Evolutionary conservation across 345 rosid genomes (phyloP), one percentile per base, ranked within the genome.

Genomic region (Salix udensis): DNA sequence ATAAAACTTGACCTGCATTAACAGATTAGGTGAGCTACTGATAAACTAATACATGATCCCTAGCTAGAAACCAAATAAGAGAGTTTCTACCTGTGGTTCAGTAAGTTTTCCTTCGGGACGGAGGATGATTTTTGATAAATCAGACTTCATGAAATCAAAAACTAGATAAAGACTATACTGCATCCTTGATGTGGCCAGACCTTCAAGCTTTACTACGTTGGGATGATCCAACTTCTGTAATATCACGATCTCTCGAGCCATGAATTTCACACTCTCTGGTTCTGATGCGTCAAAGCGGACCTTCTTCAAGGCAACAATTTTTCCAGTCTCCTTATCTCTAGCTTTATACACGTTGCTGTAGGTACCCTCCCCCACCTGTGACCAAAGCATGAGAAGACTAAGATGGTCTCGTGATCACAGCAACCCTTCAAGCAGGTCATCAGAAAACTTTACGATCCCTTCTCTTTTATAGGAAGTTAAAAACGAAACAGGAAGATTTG

Each of bases 321-420:
- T 89, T 16, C 92, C 93, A 0, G 91, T 90, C 69, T 84, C 86
- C 61, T 83, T 87, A 50, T 91, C 97, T 74, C 87, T 81, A 76
- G 93, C 97, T 85, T 86, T 90, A 80, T 90, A 89, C 46, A 90
- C 97, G 79, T 92, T 88, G 80, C 95, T 92, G 79, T 89, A 86
- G n/a, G 91, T 93, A 36, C 91, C 93, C 79, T 82, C 86, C 66
- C 92, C 89, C 74, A 88, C 74, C 92, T 88, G 71, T 74, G 60
- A 30, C 60, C 79, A 84, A 36, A 72, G 39, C 24, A 68, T 39
- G 18, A 60, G 40, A 42, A 58, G 21, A 36, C n/a, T 5, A n/a
- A 34, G 21, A 21, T 15, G 10, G 23, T 12, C 21, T 60, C 21
- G 65, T 9, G 16, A 46, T 46, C 52, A 3, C 52, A 46, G 14